phyloP scores from a whole-genome alignment of 495 filamentous ascomycete species.

The Trichoderma asperelloides region DNA sequence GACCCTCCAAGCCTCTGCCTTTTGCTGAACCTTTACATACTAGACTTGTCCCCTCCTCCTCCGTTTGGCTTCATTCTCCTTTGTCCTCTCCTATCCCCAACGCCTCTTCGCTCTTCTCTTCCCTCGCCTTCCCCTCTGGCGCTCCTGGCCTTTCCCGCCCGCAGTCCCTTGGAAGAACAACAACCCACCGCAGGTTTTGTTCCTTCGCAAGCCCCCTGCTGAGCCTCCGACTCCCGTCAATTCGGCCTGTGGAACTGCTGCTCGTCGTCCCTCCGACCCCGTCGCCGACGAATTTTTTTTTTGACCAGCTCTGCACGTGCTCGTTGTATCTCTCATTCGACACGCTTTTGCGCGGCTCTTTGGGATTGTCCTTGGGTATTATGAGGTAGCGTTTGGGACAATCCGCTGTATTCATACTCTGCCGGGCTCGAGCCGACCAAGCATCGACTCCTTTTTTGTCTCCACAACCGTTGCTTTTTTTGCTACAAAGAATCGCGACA shows the following conservation, averaged over 20 bases:
- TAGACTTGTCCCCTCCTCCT: slow-evolving; percentile 7
- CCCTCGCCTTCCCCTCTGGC: background rate
- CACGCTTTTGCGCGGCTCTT: background rate
- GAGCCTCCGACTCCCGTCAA: background rate
- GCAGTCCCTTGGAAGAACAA: background rate
- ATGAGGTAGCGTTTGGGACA: slow-evolving; percentile 6
- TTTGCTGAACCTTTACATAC: slow-evolving; percentile 4
- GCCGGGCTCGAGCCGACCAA: background rate
- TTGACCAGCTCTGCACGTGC: background rate
- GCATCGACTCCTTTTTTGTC: background rate
- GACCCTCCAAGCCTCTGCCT: background rate
- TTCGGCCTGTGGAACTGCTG: slow-evolving; percentile 4
- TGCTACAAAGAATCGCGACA: slow-evolving; percentile 1
- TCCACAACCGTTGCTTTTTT: background rate
- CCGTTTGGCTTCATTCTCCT: slow-evolving; percentile 4
- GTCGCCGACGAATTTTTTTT: background rate
- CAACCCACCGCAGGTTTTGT: background rate
- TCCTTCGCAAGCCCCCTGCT: background rate
- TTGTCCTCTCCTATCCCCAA: background rate
- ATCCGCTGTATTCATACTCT: slow-evolving; percentile 1
- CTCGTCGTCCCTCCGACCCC: background rate
- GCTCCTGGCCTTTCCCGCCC: background rate
- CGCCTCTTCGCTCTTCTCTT: background rate
- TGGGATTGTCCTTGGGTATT: slow-evolving; percentile 6
- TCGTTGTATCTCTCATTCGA: background rate